Evolutionary conservation across 805 yeast species (phyloP), one percentile per base, ranked within the genome.

Genomic region (Gaillardinia entomophila): DNA sequence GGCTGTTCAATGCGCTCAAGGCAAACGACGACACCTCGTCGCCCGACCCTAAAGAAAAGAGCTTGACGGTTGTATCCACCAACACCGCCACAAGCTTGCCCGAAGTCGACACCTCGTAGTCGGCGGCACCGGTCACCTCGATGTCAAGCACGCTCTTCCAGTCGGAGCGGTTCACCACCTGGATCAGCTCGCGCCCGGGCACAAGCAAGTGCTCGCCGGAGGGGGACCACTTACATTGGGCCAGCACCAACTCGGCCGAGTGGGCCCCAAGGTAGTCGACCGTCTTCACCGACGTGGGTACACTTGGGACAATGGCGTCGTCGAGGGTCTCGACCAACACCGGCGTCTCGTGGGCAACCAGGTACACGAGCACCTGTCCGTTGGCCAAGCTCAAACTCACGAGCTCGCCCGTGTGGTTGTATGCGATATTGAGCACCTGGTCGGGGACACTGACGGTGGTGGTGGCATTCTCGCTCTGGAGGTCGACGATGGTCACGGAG

Each of bases 221-320:
- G 2, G 82, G 74, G 35, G 77, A 74, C 95, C 95, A 87, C 24
- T 71, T 73, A 2, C 77, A 68, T 26, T 70, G 71, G 0, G 84
- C 68, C 16, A 79, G 58, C 1, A 73, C 50, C 27, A 73, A 55
- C 46, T 62, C 70, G 3, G 64, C 71, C 3, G 55, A 51, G 30
- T 68, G 66, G 28, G 72, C 79, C 7, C 52, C 63, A 11, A 45
- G 53, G 40, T 44, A 69, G 26, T 68, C 67, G 27, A 66, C 49
- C 13, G 43, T 47, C 20, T 56, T 65, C 31, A 52, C 46, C 4
- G 66, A 57, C 8, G 57, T 51, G 33, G 49, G 34, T 8, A 54
- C 44, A 28, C 63, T 68, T 26, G 53, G 47, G 1, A 66, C 62
- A 58, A 77, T 50, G 18, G 64, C 55, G 24, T 57, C 57, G 1